Evolutionary conservation across 768 basidiomycete genomes (phyloP).

Genomic region (Kwoniella bestiolae): DNA sequence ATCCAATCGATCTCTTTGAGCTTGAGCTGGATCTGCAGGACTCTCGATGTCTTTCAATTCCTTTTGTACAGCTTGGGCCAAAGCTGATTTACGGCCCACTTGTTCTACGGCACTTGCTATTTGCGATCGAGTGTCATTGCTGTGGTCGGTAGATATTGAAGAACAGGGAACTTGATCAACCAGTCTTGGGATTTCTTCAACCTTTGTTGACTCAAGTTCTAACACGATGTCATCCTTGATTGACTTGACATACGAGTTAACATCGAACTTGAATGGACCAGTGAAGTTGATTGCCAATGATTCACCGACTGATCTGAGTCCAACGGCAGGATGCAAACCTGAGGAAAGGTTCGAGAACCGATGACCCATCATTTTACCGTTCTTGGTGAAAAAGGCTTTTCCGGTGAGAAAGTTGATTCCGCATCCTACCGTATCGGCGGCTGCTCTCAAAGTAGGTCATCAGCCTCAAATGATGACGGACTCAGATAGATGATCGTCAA

Average conservation of each 20-base stretch:
- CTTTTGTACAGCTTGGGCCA: conserved; percentile 8
- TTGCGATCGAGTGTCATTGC: not conserved
- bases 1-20: conserved; percentile 8
- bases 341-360: conserved; percentile 33
- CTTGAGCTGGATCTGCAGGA: not conserved
- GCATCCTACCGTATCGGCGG: conserved; percentile 86
- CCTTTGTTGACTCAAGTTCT: not conserved
- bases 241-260: conserved; percentile 67
- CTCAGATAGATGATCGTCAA: too few species aligned
- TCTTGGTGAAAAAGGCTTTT: conserved; percentile 86
- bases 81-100: not conserved
- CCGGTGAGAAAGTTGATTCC: conserved; percentile 83
- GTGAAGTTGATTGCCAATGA: conserved; percentile 81
- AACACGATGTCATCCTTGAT: conserved; percentile 18
- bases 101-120: not conserved
- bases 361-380: conserved; percentile 63
- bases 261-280: conserved; percentile 86
- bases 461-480: too few species aligned
- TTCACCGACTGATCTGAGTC: conserved; percentile 79
- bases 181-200: conserved; percentile 9
- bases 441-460: conserved; percentile 60
- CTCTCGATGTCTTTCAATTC: not conserved
- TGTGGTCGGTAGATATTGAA: not conserved
- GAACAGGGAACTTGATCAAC: conserved; percentile 24
- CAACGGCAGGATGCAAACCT: conserved; percentile 82